Conservation (phyloP, 805 yeast genomes). For the Wickerhamiella domercqiae region DNA sequence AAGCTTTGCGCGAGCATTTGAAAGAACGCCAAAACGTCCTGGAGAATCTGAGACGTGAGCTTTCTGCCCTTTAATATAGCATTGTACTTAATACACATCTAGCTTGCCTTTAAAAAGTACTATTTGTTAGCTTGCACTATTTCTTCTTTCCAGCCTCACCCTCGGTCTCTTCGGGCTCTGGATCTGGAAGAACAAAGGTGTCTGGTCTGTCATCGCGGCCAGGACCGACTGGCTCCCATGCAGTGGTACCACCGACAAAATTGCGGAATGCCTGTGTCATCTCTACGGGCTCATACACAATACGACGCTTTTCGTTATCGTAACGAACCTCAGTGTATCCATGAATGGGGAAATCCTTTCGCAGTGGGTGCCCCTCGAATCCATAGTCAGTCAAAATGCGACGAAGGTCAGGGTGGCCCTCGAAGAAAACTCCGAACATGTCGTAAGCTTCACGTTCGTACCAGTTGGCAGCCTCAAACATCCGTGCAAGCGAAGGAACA, state of each 20-base stretch:
- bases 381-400: slow-evolving; percentile 87
- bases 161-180: slow-evolving; percentile 53
- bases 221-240: slow-evolving; percentile 85
- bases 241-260: slow-evolving; percentile 74
- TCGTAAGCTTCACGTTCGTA: slow-evolving; percentile 82
- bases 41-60: slow-evolving; percentile 26
- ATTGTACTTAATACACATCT: background rate
- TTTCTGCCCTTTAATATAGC: slow-evolving; percentile 9
- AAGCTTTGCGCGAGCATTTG: slow-evolving; percentile 54
- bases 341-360: slow-evolving; percentile 86
- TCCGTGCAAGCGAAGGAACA: slow-evolving; percentile 61
- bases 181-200: slow-evolving; percentile 65
- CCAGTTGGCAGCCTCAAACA: slow-evolving; percentile 78
- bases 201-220: slow-evolving; percentile 75
- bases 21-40: slow-evolving; percentile 47
- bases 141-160: slow-evolving; percentile 19
- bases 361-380: slow-evolving; percentile 79
- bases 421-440: slow-evolving; percentile 74
- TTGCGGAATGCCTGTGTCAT: slow-evolving; percentile 86
- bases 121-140: background rate
- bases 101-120: background rate
- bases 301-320: slow-evolving; percentile 81
- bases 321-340: slow-evolving; percentile 84
- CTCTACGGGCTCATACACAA: slow-evolving; percentile 80
- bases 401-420: slow-evolving; percentile 79